These are phyloP conservation scores for Hippophae tibetana DNA, from an alignment of 306 rosid genomes.

Conservation along the genomic window DNA sequence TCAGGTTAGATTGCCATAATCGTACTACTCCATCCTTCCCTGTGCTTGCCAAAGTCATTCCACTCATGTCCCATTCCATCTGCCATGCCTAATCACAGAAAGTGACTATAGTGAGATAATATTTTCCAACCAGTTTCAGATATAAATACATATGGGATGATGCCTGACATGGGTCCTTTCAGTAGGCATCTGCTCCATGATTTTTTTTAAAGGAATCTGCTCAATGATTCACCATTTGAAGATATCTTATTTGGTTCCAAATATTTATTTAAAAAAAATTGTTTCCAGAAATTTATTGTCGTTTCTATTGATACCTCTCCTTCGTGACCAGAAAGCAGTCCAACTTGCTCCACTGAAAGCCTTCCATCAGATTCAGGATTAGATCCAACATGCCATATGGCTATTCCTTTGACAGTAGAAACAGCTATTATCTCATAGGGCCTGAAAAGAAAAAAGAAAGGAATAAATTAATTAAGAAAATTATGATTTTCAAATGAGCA, in stretches of 20 bases:
- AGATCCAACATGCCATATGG: conserved; percentile 81
- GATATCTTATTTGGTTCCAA: no score
- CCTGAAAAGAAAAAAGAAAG: conserved; percentile 33
- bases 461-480: conserved; percentile 6
- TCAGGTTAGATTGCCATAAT: conserved; percentile 82
- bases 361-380: conserved; percentile 64
- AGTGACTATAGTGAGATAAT: background rate
- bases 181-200: no score
- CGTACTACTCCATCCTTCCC: conserved; percentile 71
- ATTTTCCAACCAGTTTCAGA: background rate
- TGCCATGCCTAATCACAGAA: conserved; percentile 66
- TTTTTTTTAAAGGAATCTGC: no score
- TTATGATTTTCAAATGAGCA: conserved; percentile 3
- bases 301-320: conserved; percentile 49
- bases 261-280: no score
- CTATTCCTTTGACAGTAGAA: conserved; percentile 62
- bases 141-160: no score
- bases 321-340: conserved; percentile 52
- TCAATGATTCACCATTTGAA: no score
- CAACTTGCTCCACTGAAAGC: conserved; percentile 64
- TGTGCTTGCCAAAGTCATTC: conserved; percentile 89
- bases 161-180: no score
- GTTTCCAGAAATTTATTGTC: background rate
- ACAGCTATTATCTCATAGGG: conserved; percentile 70
- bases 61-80: conserved; percentile 97